Evolutionary conservation across 176 grass and related monocot genomes (phyloP), one percentile per base, ranked within the genome.

Genomic region (Zea luxurians): DNA sequence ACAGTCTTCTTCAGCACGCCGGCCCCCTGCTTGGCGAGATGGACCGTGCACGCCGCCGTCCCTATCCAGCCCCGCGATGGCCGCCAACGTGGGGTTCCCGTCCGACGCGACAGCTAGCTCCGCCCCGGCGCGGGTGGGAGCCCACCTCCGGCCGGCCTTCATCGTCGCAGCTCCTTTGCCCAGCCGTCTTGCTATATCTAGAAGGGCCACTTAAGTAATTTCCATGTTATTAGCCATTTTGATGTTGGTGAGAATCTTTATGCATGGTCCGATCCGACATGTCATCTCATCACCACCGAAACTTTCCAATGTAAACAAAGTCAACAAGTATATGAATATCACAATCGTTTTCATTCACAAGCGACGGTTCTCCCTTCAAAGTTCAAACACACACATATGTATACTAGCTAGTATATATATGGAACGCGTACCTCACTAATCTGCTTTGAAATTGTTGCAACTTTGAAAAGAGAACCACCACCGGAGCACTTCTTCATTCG

Each of bases 401-500:
- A 46, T 46, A 46, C 7, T 57, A 57, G 6, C n/a, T 57, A 57
- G 49, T 17, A 3, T 58, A 54, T 17, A 58, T 58, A 20, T 58
- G 8, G 7, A 57, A 18, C 1, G 17, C 1, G 17, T 57, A 58
- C 54, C 55, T 59, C 55, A 59, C 55, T 59, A 59, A 55, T 20
- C 60, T 62, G 10, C 21, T 36, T 62, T 36, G 21, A 35, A 35
- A 61, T 62, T 13, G 1, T 62, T 62, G 60, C 21, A 13, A 35
- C 60, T 62, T 62, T 62, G 27, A 62, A 35, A 62, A 36, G 60
- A 35, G 27, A 35, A 62, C 60, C 60, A 62, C 60, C 60, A 62
- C 10, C 5, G 21, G 59, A 35, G 59, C 59, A 61, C 20, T 21
- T 27, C 27, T n/a, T n/a, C n/a, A n/a, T n/a, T n/a, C n/a, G n/a